phyloP scores from a whole-genome alignment of 768 basidiomycete species.

The Cyclocybe aegerita region DNA sequence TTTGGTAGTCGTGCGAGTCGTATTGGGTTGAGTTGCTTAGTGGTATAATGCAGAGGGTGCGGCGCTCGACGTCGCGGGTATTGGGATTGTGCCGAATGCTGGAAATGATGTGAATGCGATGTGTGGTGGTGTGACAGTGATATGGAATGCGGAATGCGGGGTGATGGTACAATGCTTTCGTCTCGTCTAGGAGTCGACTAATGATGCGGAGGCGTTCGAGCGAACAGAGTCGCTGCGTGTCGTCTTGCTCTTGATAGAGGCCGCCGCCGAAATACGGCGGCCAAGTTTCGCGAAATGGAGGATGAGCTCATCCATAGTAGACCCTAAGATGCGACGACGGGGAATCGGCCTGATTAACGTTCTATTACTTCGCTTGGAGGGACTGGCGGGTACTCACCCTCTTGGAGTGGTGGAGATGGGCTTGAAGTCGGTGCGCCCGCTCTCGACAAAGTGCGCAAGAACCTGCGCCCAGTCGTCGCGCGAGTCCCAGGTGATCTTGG shows the following conservation, averaged over 20 bases:
- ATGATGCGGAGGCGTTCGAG: conserved; percentile 1
- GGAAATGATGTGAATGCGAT: neutral
- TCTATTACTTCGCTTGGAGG: neutral
- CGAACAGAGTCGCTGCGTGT: conserved; percentile 1
- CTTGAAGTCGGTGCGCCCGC: conserved; percentile 74
- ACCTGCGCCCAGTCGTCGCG: conserved; percentile 74
- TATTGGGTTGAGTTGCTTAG: conserved; percentile 6
- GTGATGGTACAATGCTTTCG: conserved; percentile 19
- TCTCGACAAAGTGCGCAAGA: conserved; percentile 69
- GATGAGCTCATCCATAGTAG: conserved; percentile 26
- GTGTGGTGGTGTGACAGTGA: conserved; percentile 7
- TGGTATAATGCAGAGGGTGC: conserved; percentile 17
- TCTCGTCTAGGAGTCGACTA: conserved; percentile 11
- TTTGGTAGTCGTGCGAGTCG: conserved; percentile 9
- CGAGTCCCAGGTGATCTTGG: conserved; percentile 73
- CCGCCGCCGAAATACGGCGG: conserved; percentile 4
- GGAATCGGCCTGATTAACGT: neutral
- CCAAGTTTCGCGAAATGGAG: neutral
- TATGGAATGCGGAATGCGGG: conserved; percentile 6
- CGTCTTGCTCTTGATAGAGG: neutral
- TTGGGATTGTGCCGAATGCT: too few relatives aligned
- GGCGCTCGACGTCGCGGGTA: conserved; percentile 28
- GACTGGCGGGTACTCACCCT: conserved; percentile 52
- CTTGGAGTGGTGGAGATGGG: conserved; percentile 77
- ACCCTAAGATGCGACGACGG: conserved; percentile 16